Evolutionary conservation across 768 basidiomycete genomes (phyloP).

Genomic region (Austroboletus eburneus): DNA sequence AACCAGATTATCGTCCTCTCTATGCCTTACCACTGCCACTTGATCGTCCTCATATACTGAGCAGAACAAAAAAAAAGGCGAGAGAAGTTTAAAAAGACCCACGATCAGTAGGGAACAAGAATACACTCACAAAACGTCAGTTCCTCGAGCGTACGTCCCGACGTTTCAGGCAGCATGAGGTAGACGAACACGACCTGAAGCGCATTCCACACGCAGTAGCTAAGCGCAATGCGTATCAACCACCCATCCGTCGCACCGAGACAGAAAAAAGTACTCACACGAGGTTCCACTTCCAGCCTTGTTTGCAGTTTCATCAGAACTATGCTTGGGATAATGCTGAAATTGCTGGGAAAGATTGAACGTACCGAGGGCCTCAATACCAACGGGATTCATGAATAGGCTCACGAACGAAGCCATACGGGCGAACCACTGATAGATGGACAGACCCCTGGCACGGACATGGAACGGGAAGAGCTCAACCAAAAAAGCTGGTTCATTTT

Average conservation of each 20-base stretch:
- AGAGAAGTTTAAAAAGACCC: no score
- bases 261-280: background rate
- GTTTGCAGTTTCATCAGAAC: background rate
- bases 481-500: conserved; percentile 44
- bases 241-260: no score
- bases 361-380: background rate
- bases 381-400: conserved; percentile 6
- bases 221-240: background rate
- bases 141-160: conserved; percentile 13
- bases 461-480: conserved; percentile 64
- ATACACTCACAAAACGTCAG: conserved; percentile 10
- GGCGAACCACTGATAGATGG: conserved; percentile 57
- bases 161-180: conserved; percentile 14
- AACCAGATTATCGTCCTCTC: background rate
- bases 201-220: conserved; percentile 11
- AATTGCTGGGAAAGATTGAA: background rate
- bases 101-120: no score
- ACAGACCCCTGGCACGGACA: conserved; percentile 54
- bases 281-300: conserved; percentile 14
- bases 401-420: conserved; percentile 28
- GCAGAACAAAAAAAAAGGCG: no score
- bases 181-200: conserved; percentile 14
- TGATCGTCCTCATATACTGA: conserved; percentile 4
- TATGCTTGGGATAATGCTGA: background rate
- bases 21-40: background rate